Evolutionary conservation across 768 basidiomycete species (phyloP), one percentile per base, ranked within the genome.

Genomic region (Auriscalpium vulgare): DNA sequence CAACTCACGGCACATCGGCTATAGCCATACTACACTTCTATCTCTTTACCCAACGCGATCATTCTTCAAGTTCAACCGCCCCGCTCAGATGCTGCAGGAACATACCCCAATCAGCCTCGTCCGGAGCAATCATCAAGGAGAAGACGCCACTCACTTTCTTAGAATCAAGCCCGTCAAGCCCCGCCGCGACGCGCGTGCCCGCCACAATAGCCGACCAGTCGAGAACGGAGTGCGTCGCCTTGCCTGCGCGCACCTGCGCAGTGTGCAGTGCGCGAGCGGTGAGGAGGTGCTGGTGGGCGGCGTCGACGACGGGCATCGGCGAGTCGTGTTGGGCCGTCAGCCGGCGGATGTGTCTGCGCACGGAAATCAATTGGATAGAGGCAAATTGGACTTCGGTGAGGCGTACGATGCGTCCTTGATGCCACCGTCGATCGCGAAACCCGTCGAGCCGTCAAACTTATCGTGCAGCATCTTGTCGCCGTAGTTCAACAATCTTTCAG

Each of bases 191-290:
- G 51, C 92, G 77, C 43, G 83, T 77, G 4, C 90, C 91, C 4
- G 87, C 88, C 34, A 95, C 79, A 44, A 94, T 67, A 1, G 84
- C 82, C 58, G 85, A 88, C 91, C 91, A 95, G 65, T 95, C 93
- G 17, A 94, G 71, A 4, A 77, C 71, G 8, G 83, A 81, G 66
- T 79, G 80, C 21, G 73, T 71, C 38, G 75, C 69, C 19, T 76
- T 75, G 14, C 81, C 80, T 5, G 73, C 71, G 23, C 68, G 68
- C 53, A 72, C 67, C 53, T 74, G 71, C 37, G 71, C 70, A 21
- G 74, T 74, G 53, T 91, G 87, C 29, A 89, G 70, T 0, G 91
- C 87, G 37, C 88, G 78, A 7, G 91, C 84, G 6, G 88, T 85
- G 59, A 95, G 73, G 65, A 95, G 75, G 63, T 90, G 86, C 62